Conservation (phyloP, 192 early-diverging fungal genomes). For the Backusella australiensis region DNA sequence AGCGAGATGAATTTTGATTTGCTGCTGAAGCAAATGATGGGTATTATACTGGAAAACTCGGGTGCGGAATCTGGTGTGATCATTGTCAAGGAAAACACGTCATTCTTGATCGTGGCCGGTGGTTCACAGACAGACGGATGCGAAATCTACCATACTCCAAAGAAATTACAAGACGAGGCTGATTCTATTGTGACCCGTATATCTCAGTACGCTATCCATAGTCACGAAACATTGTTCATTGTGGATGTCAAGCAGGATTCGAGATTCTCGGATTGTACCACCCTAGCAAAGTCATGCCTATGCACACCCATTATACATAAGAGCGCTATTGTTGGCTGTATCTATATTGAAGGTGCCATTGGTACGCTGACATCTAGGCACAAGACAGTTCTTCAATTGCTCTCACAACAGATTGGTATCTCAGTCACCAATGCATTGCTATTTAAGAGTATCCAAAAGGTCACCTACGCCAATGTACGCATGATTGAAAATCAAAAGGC, state of each 20-base stretch:
- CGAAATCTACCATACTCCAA: slow-evolving; percentile 21
- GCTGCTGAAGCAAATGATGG: slow-evolving; percentile 35
- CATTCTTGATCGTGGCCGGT: slow-evolving; percentile 27
- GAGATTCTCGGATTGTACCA: slow-evolving; percentile 27
- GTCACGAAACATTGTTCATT: slow-evolving; percentile 30
- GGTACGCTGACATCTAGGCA: slow-evolving; percentile 24
- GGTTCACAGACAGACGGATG: slow-evolving; percentile 30
- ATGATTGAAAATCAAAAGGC: slow-evolving; percentile 37
- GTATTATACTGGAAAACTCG: slow-evolving; percentile 35
- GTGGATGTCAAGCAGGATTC: slow-evolving; percentile 25
- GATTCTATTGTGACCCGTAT: slow-evolving; percentile 28
- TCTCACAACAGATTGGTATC: slow-evolving; percentile 48
- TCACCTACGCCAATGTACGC: slow-evolving; percentile 28
- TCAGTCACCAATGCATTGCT: slow-evolving; percentile 48
- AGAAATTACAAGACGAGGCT: slow-evolving; percentile 21
- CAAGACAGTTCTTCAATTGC: slow-evolving; percentile 38
- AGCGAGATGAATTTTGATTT: slow-evolving; percentile 42
- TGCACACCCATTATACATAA: slow-evolving; percentile 51
- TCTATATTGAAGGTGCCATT: slow-evolving; percentile 48
- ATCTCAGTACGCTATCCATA: slow-evolving; percentile 24
- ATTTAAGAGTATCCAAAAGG: slow-evolving; percentile 45
- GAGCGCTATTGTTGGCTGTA: slow-evolving; percentile 37
- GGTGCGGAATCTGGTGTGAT: slow-evolving; percentile 37
- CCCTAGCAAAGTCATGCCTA: slow-evolving; percentile 36
- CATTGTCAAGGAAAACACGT: slow-evolving; percentile 31